phyloP scores from a whole-genome alignment of 2,329 filamentous ascomycete species.

The Malbranchea cinnamomea region DNA sequence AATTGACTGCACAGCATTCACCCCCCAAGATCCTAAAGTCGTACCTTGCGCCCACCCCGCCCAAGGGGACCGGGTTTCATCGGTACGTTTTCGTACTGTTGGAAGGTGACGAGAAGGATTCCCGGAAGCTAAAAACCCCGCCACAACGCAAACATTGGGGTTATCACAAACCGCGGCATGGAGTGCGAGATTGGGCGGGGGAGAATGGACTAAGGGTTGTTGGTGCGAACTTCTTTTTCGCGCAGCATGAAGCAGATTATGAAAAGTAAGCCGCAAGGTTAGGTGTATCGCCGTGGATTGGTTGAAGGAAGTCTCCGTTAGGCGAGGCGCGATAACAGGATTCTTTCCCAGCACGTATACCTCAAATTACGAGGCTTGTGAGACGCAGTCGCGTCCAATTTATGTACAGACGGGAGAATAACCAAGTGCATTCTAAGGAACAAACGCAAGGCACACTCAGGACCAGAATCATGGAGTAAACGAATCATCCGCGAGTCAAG shows the following conservation, averaged over 20 bases:
- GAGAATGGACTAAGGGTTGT: conserved; percentile 17
- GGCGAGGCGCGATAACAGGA: no score
- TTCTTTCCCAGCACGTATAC: no score
- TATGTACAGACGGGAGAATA: no score
- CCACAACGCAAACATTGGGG: conserved; percentile 41
- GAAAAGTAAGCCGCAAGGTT: no score
- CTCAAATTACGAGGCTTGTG: no score
- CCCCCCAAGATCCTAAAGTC: conserved; percentile 9
- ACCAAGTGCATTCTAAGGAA: no score
- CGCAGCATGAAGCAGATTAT: conserved; percentile 14
- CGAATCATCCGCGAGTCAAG: no score
- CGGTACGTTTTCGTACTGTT: conserved; percentile 43
- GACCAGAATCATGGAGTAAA: background rate
- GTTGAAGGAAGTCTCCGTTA: no score
- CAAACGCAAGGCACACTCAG: conserved; percentile 1
- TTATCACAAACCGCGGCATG: conserved; percentile 32
- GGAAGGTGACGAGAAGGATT: conserved; percentile 23
- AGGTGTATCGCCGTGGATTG: no score
- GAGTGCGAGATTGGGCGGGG: conserved; percentile 17
- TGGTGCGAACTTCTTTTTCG: conserved; percentile 18
- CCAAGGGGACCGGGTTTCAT: conserved; percentile 41
- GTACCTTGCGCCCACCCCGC: conserved; percentile 41
- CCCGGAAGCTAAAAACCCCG: conserved; percentile 27
- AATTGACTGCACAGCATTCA: background rate
- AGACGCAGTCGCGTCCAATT: no score